Base-by-base conservation (phyloP, 2,329 filamentous ascomycete species). In the Talaromyces sp. region DNA sequence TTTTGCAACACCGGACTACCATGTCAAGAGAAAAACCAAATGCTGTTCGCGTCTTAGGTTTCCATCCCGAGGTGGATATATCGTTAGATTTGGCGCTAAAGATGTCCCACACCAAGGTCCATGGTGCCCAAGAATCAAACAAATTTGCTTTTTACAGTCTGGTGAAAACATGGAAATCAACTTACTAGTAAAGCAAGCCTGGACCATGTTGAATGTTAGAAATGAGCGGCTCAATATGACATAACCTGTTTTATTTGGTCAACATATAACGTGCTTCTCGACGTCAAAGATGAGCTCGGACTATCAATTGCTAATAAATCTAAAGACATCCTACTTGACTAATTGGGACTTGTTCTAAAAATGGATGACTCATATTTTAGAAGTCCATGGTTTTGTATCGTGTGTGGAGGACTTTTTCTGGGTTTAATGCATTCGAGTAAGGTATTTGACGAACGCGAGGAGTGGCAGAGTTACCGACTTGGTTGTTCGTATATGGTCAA, bases 401-500 rank as follows among this genome's bases (percentile, higher is more conserved):
- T 35, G 52, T 60, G 58, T 57, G 58, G 58, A 43, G 32, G 32
- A 21, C 0, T 2, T n/a, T 56, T 43, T 24, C 3, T 17, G 29
- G 2, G 0, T 38, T 46, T 52, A 56, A 7, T 8, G 3, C 3
- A 2, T 21, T 4, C 32, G 13, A 52, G 1, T 10, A 56, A n/a
- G 26, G 53, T 32, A 60, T 56, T 57, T 7, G 46, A 53, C 7
- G 58, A 60, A 9, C 54, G 58, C 29, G 54, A 57, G 14, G 46
- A 60, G 8, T 60, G 58, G 54, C 51, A 60, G 17, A 38, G 43
- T 35, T 46, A 26, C 14, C 53, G 11, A 27, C 1, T 5, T 50
- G 58, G 9, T 24, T 2, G 58, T 31, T 56, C 58, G 24, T 43
- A 43, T 46, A 56, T 60, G 46, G 54, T 60, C 54, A 60, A 60